phyloP scores from a whole-genome alignment of 441 rosid genomes.

The Adansonia grandidieri region DNA sequence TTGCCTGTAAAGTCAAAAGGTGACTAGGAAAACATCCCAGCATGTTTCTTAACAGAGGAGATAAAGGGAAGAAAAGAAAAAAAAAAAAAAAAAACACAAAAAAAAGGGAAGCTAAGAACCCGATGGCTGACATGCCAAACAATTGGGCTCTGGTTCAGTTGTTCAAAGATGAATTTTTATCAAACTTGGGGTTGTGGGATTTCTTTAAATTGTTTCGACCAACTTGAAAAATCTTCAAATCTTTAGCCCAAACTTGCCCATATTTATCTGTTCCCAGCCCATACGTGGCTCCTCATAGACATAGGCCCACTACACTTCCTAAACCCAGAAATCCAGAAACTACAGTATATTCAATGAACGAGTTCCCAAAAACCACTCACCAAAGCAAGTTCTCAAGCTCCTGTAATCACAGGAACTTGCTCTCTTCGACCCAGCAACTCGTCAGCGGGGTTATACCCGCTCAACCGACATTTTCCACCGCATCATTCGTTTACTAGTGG shows the following conservation, averaged over 20 bases:
- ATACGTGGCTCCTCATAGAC: no score
- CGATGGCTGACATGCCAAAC: background rate
- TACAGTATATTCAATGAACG: slow-evolving; percentile 46
- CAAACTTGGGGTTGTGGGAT: no score
- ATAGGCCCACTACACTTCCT: no score
- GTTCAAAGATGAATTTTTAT: no score
- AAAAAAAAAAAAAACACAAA: background rate
- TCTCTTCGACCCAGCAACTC: slow-evolving; percentile 67
- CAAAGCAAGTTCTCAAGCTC: slow-evolving; percentile 61
- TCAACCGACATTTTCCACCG: slow-evolving; percentile 68
- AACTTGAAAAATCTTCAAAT: no score
- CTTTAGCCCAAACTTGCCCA: no score
- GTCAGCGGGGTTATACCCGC: slow-evolving; percentile 52
- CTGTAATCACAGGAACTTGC: slow-evolving; percentile 67
- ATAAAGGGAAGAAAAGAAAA: slow-evolving; percentile 3
- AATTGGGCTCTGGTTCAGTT: no score
- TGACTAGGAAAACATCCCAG: background rate
- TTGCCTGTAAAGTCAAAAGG: background rate
- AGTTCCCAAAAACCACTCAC: slow-evolving; percentile 50
- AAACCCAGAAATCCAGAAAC: slow-evolving; percentile 18
- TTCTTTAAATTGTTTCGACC: no score
- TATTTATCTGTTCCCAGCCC: no score
- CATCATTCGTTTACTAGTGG: slow-evolving; percentile 74
- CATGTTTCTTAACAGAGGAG: background rate
- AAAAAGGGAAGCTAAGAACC: background rate